Percentiles rank a stretch among this genome's conserved stretches.
Conservation (phyloP, 2,329 filamentous ascomycete species). For the Pleochaeta shiraiana region DNA sequence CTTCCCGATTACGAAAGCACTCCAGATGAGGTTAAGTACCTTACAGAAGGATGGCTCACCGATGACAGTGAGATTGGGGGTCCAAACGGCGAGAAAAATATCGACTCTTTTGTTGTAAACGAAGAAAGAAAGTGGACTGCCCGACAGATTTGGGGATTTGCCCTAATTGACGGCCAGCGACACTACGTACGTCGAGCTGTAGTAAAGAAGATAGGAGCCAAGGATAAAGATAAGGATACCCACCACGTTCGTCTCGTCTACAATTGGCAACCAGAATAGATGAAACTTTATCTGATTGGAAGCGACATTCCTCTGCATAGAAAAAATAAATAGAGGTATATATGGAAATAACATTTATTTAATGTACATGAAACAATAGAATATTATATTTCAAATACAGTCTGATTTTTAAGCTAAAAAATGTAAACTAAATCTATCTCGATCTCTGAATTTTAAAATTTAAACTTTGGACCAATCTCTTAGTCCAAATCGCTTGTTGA, state of each 20-base stretch:
- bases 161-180: slow-evolving; percentile 21
- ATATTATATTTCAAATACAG: no score
- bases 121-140: slow-evolving; percentile 29
- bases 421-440: no score
- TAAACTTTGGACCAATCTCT: no score
- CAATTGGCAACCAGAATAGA: slow-evolving; percentile 16
- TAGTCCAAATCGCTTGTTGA: no score
- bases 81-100: slow-evolving; percentile 22
- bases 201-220: slow-evolving; percentile 19
- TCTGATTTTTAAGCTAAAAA: no score
- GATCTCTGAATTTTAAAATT: no score
- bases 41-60: slow-evolving; percentile 29
- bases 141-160: slow-evolving; percentile 29
- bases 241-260: slow-evolving; percentile 23
- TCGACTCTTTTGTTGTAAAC: slow-evolving; percentile 29
- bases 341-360: no score
- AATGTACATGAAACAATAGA: no score
- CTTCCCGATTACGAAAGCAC: slow-evolving; percentile 4
- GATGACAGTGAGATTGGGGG: slow-evolving; percentile 21
- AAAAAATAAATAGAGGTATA: no score
- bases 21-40: slow-evolving; percentile 2
- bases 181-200: slow-evolving; percentile 21
- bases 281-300: no score
- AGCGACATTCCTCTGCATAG: no score
- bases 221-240: slow-evolving; percentile 12